Evolutionary conservation across 768 basidiomycete genomes (phyloP).

Genomic region (Russula olivacea): DNA sequence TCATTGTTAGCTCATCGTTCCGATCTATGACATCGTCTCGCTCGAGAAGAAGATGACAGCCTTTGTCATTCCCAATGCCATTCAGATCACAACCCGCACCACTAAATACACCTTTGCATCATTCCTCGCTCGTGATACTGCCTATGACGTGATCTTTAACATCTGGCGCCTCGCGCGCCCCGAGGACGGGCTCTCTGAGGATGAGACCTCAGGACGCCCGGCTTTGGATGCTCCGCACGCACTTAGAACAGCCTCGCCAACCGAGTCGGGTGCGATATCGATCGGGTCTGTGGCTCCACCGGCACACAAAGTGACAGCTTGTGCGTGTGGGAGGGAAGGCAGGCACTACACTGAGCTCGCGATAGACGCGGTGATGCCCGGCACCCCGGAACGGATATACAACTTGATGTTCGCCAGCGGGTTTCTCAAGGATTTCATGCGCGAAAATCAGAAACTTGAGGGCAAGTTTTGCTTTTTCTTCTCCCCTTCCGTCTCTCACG

Average conservation of each 20-base stretch:
- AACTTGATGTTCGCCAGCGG: conserved; percentile 94
- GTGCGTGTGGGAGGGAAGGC: conserved; percentile 65
- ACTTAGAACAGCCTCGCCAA: neutral
- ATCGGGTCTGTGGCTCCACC: conserved; percentile 20
- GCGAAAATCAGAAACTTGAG: conserved; percentile 76
- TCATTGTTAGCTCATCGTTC: conserved; percentile 67
- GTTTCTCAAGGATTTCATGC: conserved; percentile 93
- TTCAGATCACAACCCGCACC: conserved; percentile 77
- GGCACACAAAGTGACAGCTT: conserved; percentile 56
- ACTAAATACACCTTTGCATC: conserved; percentile 93
- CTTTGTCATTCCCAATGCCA: conserved; percentile 95
- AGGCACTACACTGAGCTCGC: conserved; percentile 68
- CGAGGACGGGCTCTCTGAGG: conserved; percentile 33
- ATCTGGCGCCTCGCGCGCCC: conserved; percentile 92
- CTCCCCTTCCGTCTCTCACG: neutral
- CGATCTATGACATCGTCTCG: conserved; percentile 77
- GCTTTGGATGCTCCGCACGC: conserved; percentile 13
- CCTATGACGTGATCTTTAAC: conserved; percentile 91
- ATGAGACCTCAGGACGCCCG: conserved; percentile 6
- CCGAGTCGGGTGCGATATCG: conserved; percentile 9
- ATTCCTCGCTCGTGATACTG: conserved; percentile 93
- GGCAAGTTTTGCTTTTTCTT: conserved; percentile 46
- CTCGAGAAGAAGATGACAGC: conserved; percentile 98
- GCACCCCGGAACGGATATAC: conserved; percentile 92
- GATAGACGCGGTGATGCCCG: conserved; percentile 75